Evolutionary conservation across 2,329 filamentous ascomycete genomes (phyloP), one percentile per base, ranked within the genome.

Genomic region (Arthrobotrys megalospora): DNA sequence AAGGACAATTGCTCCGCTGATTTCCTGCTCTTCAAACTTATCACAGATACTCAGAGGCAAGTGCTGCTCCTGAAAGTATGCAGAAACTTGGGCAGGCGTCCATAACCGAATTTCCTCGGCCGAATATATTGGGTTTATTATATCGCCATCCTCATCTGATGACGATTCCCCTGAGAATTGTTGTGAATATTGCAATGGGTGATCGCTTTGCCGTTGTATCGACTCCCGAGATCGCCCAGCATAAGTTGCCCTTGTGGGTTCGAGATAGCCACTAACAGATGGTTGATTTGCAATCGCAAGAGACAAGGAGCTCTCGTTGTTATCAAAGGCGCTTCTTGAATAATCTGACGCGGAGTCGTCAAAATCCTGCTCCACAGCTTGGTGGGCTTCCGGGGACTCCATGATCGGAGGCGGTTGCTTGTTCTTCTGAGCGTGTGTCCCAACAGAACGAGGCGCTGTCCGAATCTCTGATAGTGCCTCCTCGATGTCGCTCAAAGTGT

Each of bases 21-120:
- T 98, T 84, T 99, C 96, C 84, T 99, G 95, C 82, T 98, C 94
- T 81, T 91, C 88, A 82, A 99, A 99, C 2, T 98, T 93, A 80
- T 97, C 92, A 83, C 96, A 99, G 81, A 98, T 95, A 81, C 91
- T 91, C 82, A 91, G 90, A 83, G 98, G 95, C 6, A 98, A 92
- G 6, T 94, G 94, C 3, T 90, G 86, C 1, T 92, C 92, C 81
- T 96, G 94, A 47, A 99, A 87, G 83, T 97, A 95, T 82, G 96
- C 93, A 36, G 95, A 93, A 19, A 97, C 95, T 79, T 96, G 90
- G 80, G 90, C 89, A 0, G 94, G 89, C 32, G 88, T 90, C 96
- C 96, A 99, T 1, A 86, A 84, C 82, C 91, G 89, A 24, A 99
- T 93, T 83, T 97, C 92, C 38, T 89, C 86, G 14, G 88, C 86